Evolutionary conservation across 1,139 yeast species (phyloP), one percentile per base, ranked within the genome.

Genomic region (Sugiyamaella sp.): DNA sequence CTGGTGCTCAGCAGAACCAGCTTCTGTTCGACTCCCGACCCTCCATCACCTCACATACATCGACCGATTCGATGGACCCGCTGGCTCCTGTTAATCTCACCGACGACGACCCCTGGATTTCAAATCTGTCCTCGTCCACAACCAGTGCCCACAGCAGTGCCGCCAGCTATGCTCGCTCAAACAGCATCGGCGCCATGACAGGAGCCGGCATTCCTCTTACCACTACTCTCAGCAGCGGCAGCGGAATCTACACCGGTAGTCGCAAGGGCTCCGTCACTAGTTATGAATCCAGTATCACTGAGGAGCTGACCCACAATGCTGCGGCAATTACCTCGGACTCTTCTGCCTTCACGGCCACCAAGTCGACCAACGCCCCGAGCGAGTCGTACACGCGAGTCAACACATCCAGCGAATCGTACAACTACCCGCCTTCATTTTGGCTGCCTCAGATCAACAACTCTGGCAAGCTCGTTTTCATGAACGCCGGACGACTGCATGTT

Each of bases 201-300:
- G 25, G 45, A 2, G 14, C 46, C 5, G 52, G 42, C 2, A 29
- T 40, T 12, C 42, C 47, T n/a, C 33, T 41, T 16, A 22, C 47
- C n/a, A 24, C 25, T 6, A 44, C 43, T 32, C 21, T 17, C 20
- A 48, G 37, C n/a, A 16, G 25, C 17, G 35, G 37, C 20, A 48
- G 51, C 19, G 51, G 51, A 2, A 39, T 39, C 16, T 32, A 32
- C 17, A 35, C 25, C 16, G 45, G 37, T 81, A 35, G 80, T 86
- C 53, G 63, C 19, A 62, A 62, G 45, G 63, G 61, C 16, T 62
- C 65, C 2, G 55, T 60, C 3, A 63, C 61, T 16, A 58, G 62
- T 35, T 56, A 54, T 45, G 57, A 51, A 16, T 44, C 46, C 6
- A 45, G 42, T 16, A 38, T 24, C 37, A 45, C 43, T 9, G 49